These are phyloP conservation scores for Yarrowia hollandica DNA, from an alignment of 805 yeast genomes.

Conservation along the genomic window DNA sequence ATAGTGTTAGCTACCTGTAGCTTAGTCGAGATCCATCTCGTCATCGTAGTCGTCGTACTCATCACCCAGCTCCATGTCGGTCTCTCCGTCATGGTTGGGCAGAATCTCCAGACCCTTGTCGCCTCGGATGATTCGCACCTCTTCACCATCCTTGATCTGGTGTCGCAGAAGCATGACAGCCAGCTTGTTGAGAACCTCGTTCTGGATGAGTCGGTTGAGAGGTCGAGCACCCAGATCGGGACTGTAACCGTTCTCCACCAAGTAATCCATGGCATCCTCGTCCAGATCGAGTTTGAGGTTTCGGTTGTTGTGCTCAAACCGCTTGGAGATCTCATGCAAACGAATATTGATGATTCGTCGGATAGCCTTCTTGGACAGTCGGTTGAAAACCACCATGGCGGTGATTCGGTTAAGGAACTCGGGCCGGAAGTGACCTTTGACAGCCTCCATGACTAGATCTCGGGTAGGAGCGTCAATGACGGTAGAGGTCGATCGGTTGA, in stretches of 20 bases:
- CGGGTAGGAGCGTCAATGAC: constrained; percentile 63
- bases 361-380: constrained; percentile 87
- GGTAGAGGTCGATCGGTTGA: constrained; percentile 64
- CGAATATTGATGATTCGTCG: constrained; percentile 88
- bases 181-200: constrained; percentile 78
- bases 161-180: constrained; percentile 88
- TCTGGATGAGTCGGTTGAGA: constrained; percentile 80
- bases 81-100: constrained; percentile 77
- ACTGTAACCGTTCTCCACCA: constrained; percentile 85
- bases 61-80: constrained; percentile 59
- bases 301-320: constrained; percentile 85
- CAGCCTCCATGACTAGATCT: constrained; percentile 78
- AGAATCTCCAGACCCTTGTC: constrained; percentile 71
- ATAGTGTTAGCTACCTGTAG: constrained; percentile 6
- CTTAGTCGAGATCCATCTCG: constrained; percentile 36
- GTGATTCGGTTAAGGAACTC: constrained; percentile 96
- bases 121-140: constrained; percentile 60
- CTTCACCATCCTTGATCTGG: constrained; percentile 84
- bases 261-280: constrained; percentile 73
- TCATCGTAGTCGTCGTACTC: constrained; percentile 44
- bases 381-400: constrained; percentile 88
- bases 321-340: constrained; percentile 75
- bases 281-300: constrained; percentile 69
- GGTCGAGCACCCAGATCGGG: constrained; percentile 97
- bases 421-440: constrained; percentile 89